Evolutionary conservation across 2,329 filamentous ascomycete genomes (phyloP).

Genomic region (Phyllosticta citriasiana): DNA sequence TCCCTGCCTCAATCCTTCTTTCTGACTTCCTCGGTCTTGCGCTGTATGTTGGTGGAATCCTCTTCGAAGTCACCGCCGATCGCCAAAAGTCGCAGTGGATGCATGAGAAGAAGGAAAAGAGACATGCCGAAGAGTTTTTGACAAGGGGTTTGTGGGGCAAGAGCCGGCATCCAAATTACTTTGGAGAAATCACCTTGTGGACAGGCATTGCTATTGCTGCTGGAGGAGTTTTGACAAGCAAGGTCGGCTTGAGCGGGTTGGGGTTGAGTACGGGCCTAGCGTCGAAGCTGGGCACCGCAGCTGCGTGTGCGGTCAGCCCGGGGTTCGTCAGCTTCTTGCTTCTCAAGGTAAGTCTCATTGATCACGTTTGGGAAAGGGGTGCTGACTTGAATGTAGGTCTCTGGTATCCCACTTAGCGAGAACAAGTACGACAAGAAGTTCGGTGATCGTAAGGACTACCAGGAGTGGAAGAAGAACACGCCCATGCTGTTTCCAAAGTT

Average conservation of each 20-base stretch:
- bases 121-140: constrained; percentile 57
- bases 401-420: constrained; percentile 56
- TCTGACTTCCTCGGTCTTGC: constrained; percentile 49
- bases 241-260: constrained; percentile 48
- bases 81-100: constrained; percentile 54
- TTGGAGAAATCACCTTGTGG: constrained; percentile 62
- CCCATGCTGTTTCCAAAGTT: constrained; percentile 56
- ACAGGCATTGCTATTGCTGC: constrained; percentile 53
- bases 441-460: constrained; percentile 54
- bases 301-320: constrained; percentile 49
- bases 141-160: constrained; percentile 53
- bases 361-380: neutral
- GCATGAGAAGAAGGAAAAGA: constrained; percentile 51
- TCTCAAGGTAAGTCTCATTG: constrained; percentile 43
- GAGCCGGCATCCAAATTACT: constrained; percentile 59
- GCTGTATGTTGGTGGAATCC: constrained; percentile 50
- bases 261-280: constrained; percentile 39
- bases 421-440: constrained; percentile 58
- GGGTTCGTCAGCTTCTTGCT: constrained; percentile 55
- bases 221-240: constrained; percentile 45
- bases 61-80: constrained; percentile 53
- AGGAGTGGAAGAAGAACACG: constrained; percentile 57
- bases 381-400: constrained; percentile 20
- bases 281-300: constrained; percentile 36
- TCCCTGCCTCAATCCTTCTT: constrained; percentile 36